phyloP scores from a whole-genome alignment of 139 green algal genomes.

The Coelastrella sp. region DNA sequence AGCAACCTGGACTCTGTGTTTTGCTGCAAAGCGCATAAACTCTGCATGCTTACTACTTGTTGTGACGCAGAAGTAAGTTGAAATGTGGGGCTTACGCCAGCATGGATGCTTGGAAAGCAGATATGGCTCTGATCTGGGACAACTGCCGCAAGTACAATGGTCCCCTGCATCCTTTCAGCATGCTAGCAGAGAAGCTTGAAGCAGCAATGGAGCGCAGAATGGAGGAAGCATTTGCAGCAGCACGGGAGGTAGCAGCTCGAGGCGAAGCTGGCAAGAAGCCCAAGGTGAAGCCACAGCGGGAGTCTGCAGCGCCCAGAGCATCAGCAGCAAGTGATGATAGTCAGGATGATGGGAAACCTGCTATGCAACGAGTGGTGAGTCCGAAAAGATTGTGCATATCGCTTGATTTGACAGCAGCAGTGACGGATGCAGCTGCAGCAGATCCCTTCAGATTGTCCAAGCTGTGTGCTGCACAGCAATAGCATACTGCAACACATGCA shows the following conservation, averaged over 20 bases:
- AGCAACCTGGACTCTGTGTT: too few relatives aligned
- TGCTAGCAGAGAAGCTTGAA: constrained; percentile 17
- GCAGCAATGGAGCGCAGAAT: constrained; percentile 11
- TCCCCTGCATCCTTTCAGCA: background rate
- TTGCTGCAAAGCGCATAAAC: too few relatives aligned
- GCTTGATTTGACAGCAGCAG: too few relatives aligned
- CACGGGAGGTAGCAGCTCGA: constrained; percentile 2
- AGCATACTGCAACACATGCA: background rate
- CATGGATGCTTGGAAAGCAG: constrained; percentile 26
- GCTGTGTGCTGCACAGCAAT: too few relatives aligned
- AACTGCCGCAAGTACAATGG: constrained; percentile 41
- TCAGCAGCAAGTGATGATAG: background rate
- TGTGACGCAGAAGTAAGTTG: background rate
- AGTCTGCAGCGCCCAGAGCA: background rate
- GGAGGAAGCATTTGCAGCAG: constrained; percentile 31
- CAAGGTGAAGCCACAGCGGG: background rate
- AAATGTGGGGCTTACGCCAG: background rate
- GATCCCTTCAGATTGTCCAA: too few relatives aligned
- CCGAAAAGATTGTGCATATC: too few relatives aligned
- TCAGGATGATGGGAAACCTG: background rate
- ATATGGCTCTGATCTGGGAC: constrained; percentile 29
- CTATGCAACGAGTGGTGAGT: background rate
- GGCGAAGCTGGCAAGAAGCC: background rate
- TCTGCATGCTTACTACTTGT: background rate
- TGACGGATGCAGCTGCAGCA: too few relatives aligned